Evolutionary conservation across 257 asterid species (phyloP).

Genomic region (Ilex asprella): DNA sequence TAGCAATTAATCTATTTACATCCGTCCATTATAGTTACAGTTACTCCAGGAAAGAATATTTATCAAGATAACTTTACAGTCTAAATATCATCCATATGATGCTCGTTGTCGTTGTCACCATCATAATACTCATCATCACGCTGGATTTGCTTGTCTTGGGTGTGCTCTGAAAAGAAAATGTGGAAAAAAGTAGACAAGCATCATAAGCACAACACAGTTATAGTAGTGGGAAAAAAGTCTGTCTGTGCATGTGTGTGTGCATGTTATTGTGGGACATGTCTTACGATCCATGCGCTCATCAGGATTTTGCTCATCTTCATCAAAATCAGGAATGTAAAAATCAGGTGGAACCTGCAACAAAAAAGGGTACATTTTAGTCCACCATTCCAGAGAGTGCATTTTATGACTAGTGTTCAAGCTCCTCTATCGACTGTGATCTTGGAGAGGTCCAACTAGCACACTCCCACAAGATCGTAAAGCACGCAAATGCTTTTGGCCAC

Average conservation of each 20-base stretch:
- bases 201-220: neutral
- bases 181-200: conserved; percentile 8
- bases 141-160: conserved; percentile 85
- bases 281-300: conserved; percentile 83
- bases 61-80: conserved; percentile 2
- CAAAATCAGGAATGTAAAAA: conserved; percentile 82
- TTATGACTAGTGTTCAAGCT: too few species aligned
- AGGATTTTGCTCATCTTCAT: conserved; percentile 84
- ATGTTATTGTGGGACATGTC: conserved; percentile 17
- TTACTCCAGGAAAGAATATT: too few species aligned
- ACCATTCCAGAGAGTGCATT: neutral
- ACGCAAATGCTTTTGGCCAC: too few species aligned
- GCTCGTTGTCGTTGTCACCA: conserved; percentile 89
- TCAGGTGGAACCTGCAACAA: conserved; percentile 86
- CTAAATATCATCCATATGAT: conserved; percentile 54
- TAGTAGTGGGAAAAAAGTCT: neutral
- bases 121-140: conserved; percentile 95
- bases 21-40: too few species aligned
- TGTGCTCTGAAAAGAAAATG: conserved; percentile 40
- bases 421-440: too few species aligned
- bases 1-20: too few species aligned
- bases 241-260: conserved; percentile 1
- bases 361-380: conserved; percentile 10
- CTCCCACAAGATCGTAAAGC: too few species aligned
- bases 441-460: too few species aligned